Evolutionary conservation across 352 stramenopile species (phyloP).

Genomic region (Pythium monospermum): DNA sequence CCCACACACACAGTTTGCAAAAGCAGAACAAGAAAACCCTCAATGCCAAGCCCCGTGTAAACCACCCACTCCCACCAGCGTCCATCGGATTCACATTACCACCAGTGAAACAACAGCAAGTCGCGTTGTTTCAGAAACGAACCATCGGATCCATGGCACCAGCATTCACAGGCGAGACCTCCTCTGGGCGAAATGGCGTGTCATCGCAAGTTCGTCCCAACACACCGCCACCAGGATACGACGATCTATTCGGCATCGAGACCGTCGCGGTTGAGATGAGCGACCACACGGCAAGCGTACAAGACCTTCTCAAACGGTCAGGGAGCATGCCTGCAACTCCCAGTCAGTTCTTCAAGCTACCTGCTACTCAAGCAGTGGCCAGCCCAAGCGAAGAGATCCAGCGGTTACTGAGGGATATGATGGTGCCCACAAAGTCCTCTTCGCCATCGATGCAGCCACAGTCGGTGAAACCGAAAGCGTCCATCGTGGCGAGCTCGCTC

Average conservation of each 20-base stretch:
- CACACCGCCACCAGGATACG: conserved; percentile 44
- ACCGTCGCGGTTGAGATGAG: conserved; percentile 19
- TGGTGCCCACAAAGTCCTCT: conserved; percentile 8
- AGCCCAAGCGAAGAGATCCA: conserved; percentile 52
- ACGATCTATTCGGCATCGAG: conserved; percentile 64
- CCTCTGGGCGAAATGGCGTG: background rate
- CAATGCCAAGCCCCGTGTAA: background rate
- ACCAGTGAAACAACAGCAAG: conserved; percentile 6
- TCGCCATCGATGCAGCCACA: background rate
- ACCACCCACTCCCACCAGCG: background rate
- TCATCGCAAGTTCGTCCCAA: conserved; percentile 20
- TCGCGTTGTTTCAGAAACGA: conserved; percentile 14
- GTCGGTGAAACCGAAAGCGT: too few relatives aligned
- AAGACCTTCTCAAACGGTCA: too few relatives aligned
- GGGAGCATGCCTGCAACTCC: too few relatives aligned
- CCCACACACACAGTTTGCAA: conserved; percentile 1
- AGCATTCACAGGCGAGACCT: background rate
- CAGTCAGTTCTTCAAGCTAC: background rate
- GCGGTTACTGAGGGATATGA: conserved; percentile 45
- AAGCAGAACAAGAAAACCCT: conserved; percentile 8
- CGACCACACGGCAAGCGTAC: background rate
- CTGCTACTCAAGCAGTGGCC: conserved; percentile 4
- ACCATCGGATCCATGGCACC: too few relatives aligned
- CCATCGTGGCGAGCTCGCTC: too few relatives aligned
- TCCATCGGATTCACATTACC: conserved; percentile 6